phyloP scores from a whole-genome alignment of 2,329 filamentous ascomycete species.

The Samsoniella hepiali region DNA sequence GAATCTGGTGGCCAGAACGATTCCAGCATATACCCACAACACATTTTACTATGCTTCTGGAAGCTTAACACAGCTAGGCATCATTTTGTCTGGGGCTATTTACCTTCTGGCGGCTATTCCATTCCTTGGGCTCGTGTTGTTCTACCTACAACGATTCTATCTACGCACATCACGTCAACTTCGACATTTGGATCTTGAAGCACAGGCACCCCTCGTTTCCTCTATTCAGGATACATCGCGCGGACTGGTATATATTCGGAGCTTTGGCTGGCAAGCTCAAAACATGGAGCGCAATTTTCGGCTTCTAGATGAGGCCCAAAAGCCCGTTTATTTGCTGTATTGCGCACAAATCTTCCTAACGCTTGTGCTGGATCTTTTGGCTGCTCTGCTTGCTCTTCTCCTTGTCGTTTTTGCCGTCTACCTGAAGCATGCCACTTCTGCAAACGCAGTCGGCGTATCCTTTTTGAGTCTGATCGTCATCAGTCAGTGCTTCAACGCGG shows the following conservation, averaged over 20 bases:
- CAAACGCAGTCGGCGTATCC: neutral
- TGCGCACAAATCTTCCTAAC: constrained; percentile 53
- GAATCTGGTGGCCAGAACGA: neutral
- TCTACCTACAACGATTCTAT: constrained; percentile 29
- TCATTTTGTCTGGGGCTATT: constrained; percentile 25
- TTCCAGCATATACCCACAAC: neutral
- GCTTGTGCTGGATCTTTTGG: constrained; percentile 45
- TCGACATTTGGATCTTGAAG: constrained; percentile 35
- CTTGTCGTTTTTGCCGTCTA: neutral
- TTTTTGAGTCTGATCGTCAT: neutral
- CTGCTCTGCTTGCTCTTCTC: constrained; percentile 36
- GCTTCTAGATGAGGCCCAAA: constrained; percentile 49
- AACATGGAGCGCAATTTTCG: constrained; percentile 41
- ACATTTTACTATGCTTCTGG: neutral
- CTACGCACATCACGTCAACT: constrained; percentile 36
- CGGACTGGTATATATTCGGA: constrained; percentile 47
- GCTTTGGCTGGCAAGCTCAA: constrained; percentile 49
- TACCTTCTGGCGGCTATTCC: constrained; percentile 29
- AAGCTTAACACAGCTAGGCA: constrained; percentile 17
- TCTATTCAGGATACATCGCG: constrained; percentile 41
- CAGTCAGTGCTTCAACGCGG: neutral
- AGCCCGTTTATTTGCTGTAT: constrained; percentile 52
- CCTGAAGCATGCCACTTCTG: neutral
- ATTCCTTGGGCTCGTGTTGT: constrained; percentile 13
- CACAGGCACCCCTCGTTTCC: constrained; percentile 33